Base-by-base conservation (phyloP, 805 yeast species). In the Limtongia smithiae region DNA sequence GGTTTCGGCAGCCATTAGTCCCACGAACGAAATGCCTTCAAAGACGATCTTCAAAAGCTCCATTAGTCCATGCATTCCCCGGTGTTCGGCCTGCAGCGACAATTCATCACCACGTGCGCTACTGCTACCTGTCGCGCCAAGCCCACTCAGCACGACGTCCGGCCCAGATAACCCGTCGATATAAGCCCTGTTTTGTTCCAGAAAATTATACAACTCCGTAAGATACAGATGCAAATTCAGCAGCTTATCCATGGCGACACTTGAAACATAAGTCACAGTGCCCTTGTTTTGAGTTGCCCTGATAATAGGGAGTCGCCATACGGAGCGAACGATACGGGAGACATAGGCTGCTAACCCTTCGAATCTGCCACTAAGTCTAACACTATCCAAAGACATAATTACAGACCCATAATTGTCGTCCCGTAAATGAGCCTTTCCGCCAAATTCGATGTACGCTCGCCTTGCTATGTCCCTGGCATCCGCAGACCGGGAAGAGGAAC, bases 21-120 rank as follows among this genome's bases (percentile, higher is more conserved):
- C 85, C 55, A 93, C 71, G 64, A 93, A 93, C 1, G 97, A 88
- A 28, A 91, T 72, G 0, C 95, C 95, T 68, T 93, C 97, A 59
- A 87, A 86, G 67, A 88, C 80, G 5, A 87, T 81, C 46, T 78
- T 79, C 48, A 90, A 75, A 8, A 90, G 77, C 60, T 85, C 82
- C 38, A 86, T 73, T 33, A 93, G 69, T 0, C 96, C 81, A 24
- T 82, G 81, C 57, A 91, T 78, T 5, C 95, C 96, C 61, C 88
- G 81, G 61, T 87, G 89, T 65, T 93, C 98, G 1, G 96, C 95
- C 67, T 93, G 90, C 41, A 62, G 44, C 14, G 68, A 62, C 4
- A 65, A 41, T 49, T 68, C 71, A 39, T 68, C 64, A 44, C 61
- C 44, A 38, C 63, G 41, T 48, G 64, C 42, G 17, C 35, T 32